Evolutionary conservation across 2,329 filamentous ascomycete genomes (phyloP).

Genomic region (Clonostachys rosea): DNA sequence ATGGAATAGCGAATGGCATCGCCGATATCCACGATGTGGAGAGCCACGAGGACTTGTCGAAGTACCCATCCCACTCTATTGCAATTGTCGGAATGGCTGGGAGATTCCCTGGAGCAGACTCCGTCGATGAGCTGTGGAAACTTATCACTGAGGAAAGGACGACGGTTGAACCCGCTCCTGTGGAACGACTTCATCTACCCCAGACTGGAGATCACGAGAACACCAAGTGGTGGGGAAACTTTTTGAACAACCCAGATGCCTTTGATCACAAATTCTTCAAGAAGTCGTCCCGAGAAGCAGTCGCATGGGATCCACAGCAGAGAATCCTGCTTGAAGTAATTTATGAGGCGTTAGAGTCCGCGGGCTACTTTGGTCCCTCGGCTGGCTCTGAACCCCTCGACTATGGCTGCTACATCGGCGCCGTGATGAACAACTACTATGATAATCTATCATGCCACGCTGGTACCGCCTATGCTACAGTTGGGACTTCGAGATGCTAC

Average conservation of each 20-base stretch:
- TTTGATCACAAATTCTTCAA: constrained; percentile 37
- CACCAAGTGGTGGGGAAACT: constrained; percentile 10
- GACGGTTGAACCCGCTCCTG: background rate
- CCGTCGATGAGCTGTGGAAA: background rate
- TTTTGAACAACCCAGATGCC: constrained; percentile 10
- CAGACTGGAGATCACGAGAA: background rate
- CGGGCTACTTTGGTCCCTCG: constrained; percentile 6
- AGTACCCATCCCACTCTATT: background rate
- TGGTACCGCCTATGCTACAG: constrained; percentile 1
- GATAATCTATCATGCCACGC: constrained; percentile 10
- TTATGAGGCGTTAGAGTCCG: constrained; percentile 30
- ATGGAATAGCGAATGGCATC: background rate
- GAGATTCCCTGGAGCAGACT: background rate
- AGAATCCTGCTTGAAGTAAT: constrained; percentile 28
- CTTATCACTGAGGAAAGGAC: background rate
- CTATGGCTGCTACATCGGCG: constrained; percentile 31
- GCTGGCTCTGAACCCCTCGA: constrained; percentile 1
- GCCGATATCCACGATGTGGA: background rate
- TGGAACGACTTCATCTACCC: background rate
- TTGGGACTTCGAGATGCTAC: constrained; percentile 21
- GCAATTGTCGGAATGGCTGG: constrained; percentile 1
- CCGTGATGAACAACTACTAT: constrained; percentile 29
- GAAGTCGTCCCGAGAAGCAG: constrained; percentile 26
- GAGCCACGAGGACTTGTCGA: background rate
- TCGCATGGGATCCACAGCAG: constrained; percentile 32